Percentiles rank a stretch among this genome's conserved stretches.
phyloP scores from a whole-genome alignment of 2,329 filamentous ascomycete species.

The Colletotrichum eremochloae region DNA sequence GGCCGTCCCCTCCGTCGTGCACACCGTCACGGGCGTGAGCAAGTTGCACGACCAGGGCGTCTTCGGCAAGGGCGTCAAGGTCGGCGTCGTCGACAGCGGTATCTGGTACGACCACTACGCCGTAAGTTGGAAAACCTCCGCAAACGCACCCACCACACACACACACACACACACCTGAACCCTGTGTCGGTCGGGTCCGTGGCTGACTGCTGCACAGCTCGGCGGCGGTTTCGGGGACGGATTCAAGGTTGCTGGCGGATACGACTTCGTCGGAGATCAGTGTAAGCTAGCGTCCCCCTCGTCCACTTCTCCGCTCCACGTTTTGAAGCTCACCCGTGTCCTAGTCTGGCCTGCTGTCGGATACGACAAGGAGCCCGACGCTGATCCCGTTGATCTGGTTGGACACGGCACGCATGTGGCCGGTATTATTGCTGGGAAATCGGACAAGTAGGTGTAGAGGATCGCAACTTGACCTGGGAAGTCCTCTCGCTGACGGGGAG shows the following conservation, averaged over 20 bases:
- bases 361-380: conserved; percentile 49
- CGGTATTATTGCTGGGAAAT: conserved; percentile 49
- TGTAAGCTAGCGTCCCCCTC: background rate
- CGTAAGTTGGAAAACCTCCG: conserved; percentile 44
- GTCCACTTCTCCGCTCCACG: background rate
- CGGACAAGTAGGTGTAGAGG: conserved; percentile 27
- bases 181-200: background rate
- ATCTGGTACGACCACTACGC: conserved; percentile 56
- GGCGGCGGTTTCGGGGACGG: conserved; percentile 36
- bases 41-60: conserved; percentile 54
- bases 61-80: conserved; percentile 53
- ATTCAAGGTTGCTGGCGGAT: conserved; percentile 44
- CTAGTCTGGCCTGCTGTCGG: conserved; percentile 34
- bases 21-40: conserved; percentile 55
- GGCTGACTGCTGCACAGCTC: conserved; percentile 6
- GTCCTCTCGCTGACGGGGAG: background rate
- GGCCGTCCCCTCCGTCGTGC: conserved; percentile 41
- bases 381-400: conserved; percentile 46
- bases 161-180: too few species aligned
- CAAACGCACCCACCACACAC: too few species aligned
- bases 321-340: background rate
- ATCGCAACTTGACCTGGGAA: too few species aligned
- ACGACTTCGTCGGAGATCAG: conserved; percentile 47
- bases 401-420: conserved; percentile 51
- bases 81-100: conserved; percentile 57